A percentile compares a stretch with the other conserved stretches of the same genome.
phyloP scores from a whole-genome alignment of 208 protist genomes.

The Acanthamoeba triangularis region DNA sequence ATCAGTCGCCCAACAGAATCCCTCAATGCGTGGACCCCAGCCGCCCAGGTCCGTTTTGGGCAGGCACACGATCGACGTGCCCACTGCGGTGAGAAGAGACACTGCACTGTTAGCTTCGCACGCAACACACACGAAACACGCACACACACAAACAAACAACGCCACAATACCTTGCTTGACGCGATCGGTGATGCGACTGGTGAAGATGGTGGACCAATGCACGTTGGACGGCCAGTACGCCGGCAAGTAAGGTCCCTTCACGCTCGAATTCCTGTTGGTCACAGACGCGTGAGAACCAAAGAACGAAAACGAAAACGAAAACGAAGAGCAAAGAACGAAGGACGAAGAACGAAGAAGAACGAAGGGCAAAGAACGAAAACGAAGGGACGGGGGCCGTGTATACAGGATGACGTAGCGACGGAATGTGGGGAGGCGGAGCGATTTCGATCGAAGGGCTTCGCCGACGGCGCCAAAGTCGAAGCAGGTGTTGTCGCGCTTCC shows the following conservation, averaged over 20 bases:
- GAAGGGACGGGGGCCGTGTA: neutral
- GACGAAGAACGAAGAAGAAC: neutral
- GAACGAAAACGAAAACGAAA: neutral
- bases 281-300: neutral
- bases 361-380: neutral
- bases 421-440: neutral
- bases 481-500: conserved; percentile 14
- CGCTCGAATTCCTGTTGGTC: neutral
- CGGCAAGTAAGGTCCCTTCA: conserved; percentile 27
- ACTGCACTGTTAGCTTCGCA: no score
- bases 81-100: neutral
- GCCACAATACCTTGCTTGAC: neutral
- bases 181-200: neutral
- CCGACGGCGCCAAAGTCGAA: conserved; percentile 25
- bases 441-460: neutral
- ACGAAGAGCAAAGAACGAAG: neutral
- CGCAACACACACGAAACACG: neutral
- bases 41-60: neutral
- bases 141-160: neutral
- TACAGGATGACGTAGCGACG: conserved; percentile 26
- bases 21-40: conserved; percentile 1
- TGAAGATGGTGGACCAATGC: conserved; percentile 38
- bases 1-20: neutral
- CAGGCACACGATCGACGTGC: conserved; percentile 22
- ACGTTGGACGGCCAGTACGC: neutral